Evolutionary conservation across 2,329 filamentous ascomycete species (phyloP), one percentile per base, ranked within the genome.

Genomic region (Thyridium curvatum): DNA sequence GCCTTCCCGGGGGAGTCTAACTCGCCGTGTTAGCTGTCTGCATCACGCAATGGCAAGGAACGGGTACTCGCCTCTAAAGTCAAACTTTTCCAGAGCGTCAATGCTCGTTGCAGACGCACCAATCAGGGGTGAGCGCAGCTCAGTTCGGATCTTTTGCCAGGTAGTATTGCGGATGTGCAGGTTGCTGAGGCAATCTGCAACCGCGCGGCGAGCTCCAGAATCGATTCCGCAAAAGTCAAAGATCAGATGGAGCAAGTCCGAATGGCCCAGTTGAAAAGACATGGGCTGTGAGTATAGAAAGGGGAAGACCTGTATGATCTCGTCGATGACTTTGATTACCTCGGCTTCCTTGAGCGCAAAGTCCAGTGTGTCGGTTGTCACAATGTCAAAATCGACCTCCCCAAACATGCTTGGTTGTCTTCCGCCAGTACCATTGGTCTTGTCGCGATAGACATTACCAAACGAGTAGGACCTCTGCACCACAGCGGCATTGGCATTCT

Each of bases 321-420:
- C 93, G 55, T 98, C 93, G 16, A 97, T 67, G 3, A 97, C 90
- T 52, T 96, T 97, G 49, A 98, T 77, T 1, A 89, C 83, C 60
- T 97, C 91, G 0, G 91, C 91, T 60, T 98, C 93, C 53, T 94
- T 94, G 40, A 96, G 61, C 1, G 89, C 84, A 34, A 94, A 68
- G 52, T 97, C 89, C 5, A 89, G 63, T 1, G 84, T 83, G 49
- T 90, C 82, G 33, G 79, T 76, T 1, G 89, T 91, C n/a, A 95
- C 76, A 43, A 98, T 89, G 61, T 98, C 93, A 58, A 97, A 98
- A 58, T 97, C 90, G 3, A 94, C 90, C 56, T 97, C 93, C 9
- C 86, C 84, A 56, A 87, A 84, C 52, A 83, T 84, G 41, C 76
- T 74, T 7, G 93, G 93, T 49, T 94, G 86, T 3, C 87, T 86